phyloP scores from a whole-genome alignment of 169 alveolate genomes.

The Plasmodium adleri region DNA sequence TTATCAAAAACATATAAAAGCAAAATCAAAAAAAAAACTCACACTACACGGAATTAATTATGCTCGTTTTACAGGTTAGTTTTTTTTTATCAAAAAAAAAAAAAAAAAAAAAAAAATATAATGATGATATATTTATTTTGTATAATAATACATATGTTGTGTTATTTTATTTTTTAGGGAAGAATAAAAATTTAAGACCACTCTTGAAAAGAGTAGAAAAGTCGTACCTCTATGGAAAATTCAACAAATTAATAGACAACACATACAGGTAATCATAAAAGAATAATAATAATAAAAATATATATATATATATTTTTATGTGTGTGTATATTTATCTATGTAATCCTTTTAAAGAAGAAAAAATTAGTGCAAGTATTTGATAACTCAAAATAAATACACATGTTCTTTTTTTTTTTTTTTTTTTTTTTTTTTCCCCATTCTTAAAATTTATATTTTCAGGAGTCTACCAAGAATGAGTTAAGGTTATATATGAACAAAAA shows the following conservation, averaged over 20 bases:
- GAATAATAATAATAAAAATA: not conserved
- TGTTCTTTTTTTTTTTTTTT: not conserved
- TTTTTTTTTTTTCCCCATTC: not conserved
- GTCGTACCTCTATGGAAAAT: constrained; percentile 89
- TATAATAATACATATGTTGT: too few relatives aligned
- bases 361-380: not conserved
- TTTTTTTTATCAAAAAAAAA: not conserved
- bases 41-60: constrained; percentile 84
- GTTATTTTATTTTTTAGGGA: constrained; percentile 68
- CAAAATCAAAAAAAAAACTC: constrained; percentile 74
- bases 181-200: constrained; percentile 86
- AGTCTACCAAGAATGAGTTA: constrained; percentile 76
- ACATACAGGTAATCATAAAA: constrained; percentile 51
- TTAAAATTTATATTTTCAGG: constrained; percentile 40
- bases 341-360: not conserved
- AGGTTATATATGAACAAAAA: not conserved
- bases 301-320: not conserved
- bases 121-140: too few relatives aligned
- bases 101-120: too few relatives aligned
- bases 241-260: constrained; percentile 79
- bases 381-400: too few relatives aligned
- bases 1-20: constrained; percentile 52
- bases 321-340: too few relatives aligned
- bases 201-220: constrained; percentile 84
- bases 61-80: constrained; percentile 80